These are phyloP conservation scores for Pseudogymnoascus sp. DNA, from an alignment of 2,329 filamentous ascomycete genomes.

Conservation along the genomic window DNA sequence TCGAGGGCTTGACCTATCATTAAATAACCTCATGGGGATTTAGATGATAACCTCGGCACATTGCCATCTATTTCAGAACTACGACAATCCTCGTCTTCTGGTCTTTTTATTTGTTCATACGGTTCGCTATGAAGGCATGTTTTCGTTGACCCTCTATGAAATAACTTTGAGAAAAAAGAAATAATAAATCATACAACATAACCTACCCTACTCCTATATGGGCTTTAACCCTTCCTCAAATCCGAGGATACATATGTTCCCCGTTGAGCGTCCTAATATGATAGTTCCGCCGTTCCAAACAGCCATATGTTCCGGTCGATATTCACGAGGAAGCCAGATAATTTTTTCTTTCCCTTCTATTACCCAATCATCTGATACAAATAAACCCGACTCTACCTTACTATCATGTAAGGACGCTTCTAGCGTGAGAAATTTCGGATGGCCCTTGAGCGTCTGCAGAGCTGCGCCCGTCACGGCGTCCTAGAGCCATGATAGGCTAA, in stretches of 20 bases:
- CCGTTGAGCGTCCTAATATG: too few species aligned
- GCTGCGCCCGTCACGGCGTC: neutral
- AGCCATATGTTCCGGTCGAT: neutral
- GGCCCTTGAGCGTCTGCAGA: too few species aligned
- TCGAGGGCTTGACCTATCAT: neutral
- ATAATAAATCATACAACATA: too few species aligned
- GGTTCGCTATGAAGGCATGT: neutral
- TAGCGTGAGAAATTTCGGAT: too few species aligned
- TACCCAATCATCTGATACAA: neutral
- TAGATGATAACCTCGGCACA: neutral
- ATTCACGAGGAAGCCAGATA: constrained; percentile 1
- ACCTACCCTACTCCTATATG: too few species aligned
- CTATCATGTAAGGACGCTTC: too few species aligned
- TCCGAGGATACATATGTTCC: too few species aligned
- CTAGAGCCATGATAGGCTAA: neutral
- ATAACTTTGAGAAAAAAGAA: too few species aligned
- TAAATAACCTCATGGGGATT: neutral
- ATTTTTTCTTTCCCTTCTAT: neutral
- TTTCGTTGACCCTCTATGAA: too few species aligned
- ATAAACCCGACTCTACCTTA: neutral
- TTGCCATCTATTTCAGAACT: neutral
- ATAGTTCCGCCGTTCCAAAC: neutral
- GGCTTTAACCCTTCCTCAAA: too few species aligned
- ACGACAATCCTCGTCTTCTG: neutral
- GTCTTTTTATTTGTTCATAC: neutral